Base-by-base conservation (phyloP, 2,329 filamentous ascomycete species). In the Teratosphaeria epicoccoides region DNA sequence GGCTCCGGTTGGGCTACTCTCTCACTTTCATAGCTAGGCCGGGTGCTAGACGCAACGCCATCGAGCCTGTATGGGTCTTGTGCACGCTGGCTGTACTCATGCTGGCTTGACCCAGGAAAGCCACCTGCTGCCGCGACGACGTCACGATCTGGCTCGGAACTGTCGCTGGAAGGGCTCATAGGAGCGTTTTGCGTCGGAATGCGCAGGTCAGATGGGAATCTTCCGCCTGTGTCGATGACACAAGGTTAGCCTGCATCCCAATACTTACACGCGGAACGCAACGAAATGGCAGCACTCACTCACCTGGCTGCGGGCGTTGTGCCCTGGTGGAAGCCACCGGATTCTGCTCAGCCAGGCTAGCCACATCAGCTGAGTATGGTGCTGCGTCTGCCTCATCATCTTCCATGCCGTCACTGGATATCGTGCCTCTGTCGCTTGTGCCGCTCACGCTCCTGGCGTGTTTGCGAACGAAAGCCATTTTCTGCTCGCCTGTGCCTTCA, bases 151-250 rank as follows among this genome's bases (percentile, higher is more conserved):
- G 50, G 40, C 24, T 73, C 82, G 61, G 87, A 90, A 69, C 84
- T 88, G 70, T 83, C 82, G 76, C 87, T 94, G 76, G 86, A 87
- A 55, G 86, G 85, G 66, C 87, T 59, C 53, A 55, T 54, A 20
- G 61, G 54, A 7, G 57, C 58, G 75, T 52, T 84, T 75, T 87
- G 83, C 33, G 33, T 40, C 70, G 89, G 86, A 69, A 95, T 80
- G 74, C 89, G 83, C 63, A 97, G 76, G 76, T 96, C 90, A 73
- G 87, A 94, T 73, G 91, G 91, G 75, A 98, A 98, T 71, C 90
- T 83, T 76, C 91, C 67, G 57, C 66, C 65, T 68, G 33, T 11
- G 44, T 14, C 11, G 14, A 33, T 14, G 45, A 33, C 37, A 44
- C 33, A 44, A 17, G 22, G 28, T 53, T 48, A 56, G 52, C 43